Base-by-base conservation (phyloP, 192 early-diverging fungal genomes). In the Coemansia sp. region DNA sequence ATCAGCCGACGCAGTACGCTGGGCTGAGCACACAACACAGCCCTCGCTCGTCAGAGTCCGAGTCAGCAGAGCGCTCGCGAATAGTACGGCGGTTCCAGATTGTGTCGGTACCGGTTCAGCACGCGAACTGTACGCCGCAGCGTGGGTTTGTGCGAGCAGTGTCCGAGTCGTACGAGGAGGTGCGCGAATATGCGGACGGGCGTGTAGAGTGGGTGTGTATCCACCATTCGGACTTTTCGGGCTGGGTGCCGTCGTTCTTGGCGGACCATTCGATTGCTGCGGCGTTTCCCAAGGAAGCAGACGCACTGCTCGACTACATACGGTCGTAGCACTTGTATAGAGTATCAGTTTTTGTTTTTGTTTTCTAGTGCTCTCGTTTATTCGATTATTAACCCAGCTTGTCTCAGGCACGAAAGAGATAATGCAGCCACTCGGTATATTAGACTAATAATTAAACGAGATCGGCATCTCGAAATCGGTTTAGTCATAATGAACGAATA, bases 151-250 rank as follows among this genome's bases (percentile, higher is more conserved):
- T 79, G 32, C 53, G 76, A 1, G 76, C 76, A 4, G 65, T 64
- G 21, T 79, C 69, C 25, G 76, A 79, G 57, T 64, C 70, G 21
- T 79, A 79, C 37, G 76, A 79, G 52, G 70, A 79, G 37, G 53
- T 79, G 4, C 53, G 76, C 22, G 76, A 79, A 61, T 79, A 60
- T 23, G 32, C 38, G 2, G 66, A 79, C 14, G 76, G 70, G 4
- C 32, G 54, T 6, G 56, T 79, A 6, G 70, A 73, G 57, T 79
- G 76, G 76, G 53, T 68, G 15, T 79, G 67, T 24, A 67, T 79
- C 5, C 66, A 79, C 17, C 76, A 79, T 27, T 73, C 76, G 53
- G 76, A 79, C 56, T 73, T 70, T 47, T 65, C 70, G 1, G 76
- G 76, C 11, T 79, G 76, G 76, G 52, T 79, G 27, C 76, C 76